Evolutionary conservation across 139 green algal species (phyloP), one percentile per base, ranked within the genome.

Genomic region (Zygnema circumcarinatum): DNA sequence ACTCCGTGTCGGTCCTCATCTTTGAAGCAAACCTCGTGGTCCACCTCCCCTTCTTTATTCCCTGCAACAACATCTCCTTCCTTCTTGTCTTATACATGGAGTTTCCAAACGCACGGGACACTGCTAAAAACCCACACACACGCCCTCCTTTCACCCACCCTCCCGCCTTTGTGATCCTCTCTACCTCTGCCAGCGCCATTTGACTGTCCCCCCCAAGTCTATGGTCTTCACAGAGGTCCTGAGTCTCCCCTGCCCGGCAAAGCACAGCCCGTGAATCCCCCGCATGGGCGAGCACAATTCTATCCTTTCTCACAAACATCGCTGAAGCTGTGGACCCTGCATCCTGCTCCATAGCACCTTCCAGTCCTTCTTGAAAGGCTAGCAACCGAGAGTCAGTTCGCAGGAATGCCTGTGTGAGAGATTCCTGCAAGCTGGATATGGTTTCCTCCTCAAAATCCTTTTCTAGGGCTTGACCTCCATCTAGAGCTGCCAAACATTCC

Each of bases 191-290:
- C 21, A 40, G 40, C 25, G 81, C 81, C 40, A 67, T 87, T 3
- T 42, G 22, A 40, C 42, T 84, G 35, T 82, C 68, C 22, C 81
- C 81, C 40, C 32, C 31, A 0, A 73, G 67, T 73, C 67, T 41
- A 52, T 87, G 81, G 73, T 87, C 81, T 36, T 32, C 21, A 84
- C 40, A 84, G 20, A 87, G 36, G 22, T 87, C 81, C 81, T 86
- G 67, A 33, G 81, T 33, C 25, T 87, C 73, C 1, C 81, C 81
- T 56, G 38, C 81, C 38, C n/a, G 22, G 0, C 81, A 47, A 20
- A 87, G 81, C 11, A 87, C 81, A 2, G 38, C 81, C 7, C 81
- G 11, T 38, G 69, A 86, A 73, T 87, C 81, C 32, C 81, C 81
- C 0, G 83, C 40, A 33, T 87, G 81, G 0, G 72, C 81, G 22